These are phyloP conservation scores for Parmelia sp. DNA, from an alignment of 495 filamentous ascomycete genomes.

Conservation along the genomic window DNA sequence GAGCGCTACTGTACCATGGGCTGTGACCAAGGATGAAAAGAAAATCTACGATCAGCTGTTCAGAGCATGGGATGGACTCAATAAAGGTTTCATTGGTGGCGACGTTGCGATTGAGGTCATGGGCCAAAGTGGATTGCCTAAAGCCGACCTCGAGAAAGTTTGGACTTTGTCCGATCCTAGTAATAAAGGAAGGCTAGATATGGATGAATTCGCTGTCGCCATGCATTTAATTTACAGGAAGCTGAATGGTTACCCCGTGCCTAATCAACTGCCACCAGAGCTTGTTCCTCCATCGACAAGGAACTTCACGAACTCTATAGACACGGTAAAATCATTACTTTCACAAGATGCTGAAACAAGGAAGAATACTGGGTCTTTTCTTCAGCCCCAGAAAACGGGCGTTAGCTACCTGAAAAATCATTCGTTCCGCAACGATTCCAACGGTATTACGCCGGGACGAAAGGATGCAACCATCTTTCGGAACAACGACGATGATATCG, in stretches of 20 bases:
- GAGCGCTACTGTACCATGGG: conserved; percentile 95
- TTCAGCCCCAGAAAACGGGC: conserved; percentile 93
- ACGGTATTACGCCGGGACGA: conserved; percentile 46
- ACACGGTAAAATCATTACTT: conserved; percentile 87
- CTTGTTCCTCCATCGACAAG: conserved; percentile 94
- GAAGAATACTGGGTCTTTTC: conserved; percentile 74
- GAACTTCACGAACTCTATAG: conserved; percentile 86
- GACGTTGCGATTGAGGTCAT: conserved; percentile 96
- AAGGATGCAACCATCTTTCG: conserved; percentile 97
- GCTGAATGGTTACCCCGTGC: conserved; percentile 90
- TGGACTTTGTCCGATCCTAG: conserved; percentile 94
- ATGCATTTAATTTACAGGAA: conserved; percentile 99
- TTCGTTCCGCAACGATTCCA: conserved; percentile 65
- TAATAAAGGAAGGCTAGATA: conserved; percentile 87
- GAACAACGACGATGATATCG: conserved; percentile 77
- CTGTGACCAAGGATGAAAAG: conserved; percentile 98
- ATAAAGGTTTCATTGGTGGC: conserved; percentile 87
- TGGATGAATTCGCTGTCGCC: conserved; percentile 97
- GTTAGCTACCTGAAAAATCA: conserved; percentile 95
- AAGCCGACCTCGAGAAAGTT: conserved; percentile 79
- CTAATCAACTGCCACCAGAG: conserved; percentile 85
- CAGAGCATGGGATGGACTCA: conserved; percentile 92
- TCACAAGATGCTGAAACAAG: conserved; percentile 80
- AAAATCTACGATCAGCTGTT: conserved; percentile 94
- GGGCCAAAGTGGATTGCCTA: conserved; percentile 88